These are phyloP conservation scores for Fonsecaea erecta DNA, from an alignment of 2,329 filamentous ascomycete genomes.

Conservation along the genomic window DNA sequence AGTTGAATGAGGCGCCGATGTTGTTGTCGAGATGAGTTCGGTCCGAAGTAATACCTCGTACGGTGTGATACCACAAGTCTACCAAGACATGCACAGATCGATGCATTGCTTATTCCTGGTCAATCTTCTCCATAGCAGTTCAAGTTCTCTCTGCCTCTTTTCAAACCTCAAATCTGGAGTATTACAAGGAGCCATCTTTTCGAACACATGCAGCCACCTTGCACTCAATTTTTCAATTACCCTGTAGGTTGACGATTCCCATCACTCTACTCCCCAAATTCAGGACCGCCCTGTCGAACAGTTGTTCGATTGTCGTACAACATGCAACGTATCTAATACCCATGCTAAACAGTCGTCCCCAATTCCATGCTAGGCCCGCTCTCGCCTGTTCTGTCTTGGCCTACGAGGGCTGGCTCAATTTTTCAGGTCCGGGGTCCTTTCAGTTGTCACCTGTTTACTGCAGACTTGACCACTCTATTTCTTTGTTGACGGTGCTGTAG, in stretches of 20 bases:
- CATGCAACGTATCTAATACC: slow-evolving; percentile 6
- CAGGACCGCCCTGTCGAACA: neutral
- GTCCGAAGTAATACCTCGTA: neutral
- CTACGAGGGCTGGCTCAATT: neutral
- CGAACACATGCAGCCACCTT: slow-evolving; percentile 6
- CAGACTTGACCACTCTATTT: slow-evolving; percentile 2
- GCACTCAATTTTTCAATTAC: slow-evolving; percentile 1
- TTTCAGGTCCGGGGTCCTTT: neutral
- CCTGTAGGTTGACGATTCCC: neutral
- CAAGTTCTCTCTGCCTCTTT: neutral
- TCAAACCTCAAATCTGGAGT: neutral
- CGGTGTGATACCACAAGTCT: neutral
- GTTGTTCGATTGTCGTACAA: neutral
- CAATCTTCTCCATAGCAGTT: neutral
- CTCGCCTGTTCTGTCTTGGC: neutral
- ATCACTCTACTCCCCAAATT: neutral
- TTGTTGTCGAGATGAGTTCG: slow-evolving; percentile 3
- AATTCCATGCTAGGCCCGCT: neutral
- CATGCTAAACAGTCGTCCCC: neutral
- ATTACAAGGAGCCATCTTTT: slow-evolving; percentile 1
- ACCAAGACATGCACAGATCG: neutral
- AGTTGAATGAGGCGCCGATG: neutral
- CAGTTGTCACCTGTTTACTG: neutral
- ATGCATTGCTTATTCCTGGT: neutral
- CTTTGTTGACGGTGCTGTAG: slow-evolving; percentile 2